Evolutionary conservation across 768 basidiomycete species (phyloP), one percentile per base, ranked within the genome.

Genomic region (Tubosaeta sp.): DNA sequence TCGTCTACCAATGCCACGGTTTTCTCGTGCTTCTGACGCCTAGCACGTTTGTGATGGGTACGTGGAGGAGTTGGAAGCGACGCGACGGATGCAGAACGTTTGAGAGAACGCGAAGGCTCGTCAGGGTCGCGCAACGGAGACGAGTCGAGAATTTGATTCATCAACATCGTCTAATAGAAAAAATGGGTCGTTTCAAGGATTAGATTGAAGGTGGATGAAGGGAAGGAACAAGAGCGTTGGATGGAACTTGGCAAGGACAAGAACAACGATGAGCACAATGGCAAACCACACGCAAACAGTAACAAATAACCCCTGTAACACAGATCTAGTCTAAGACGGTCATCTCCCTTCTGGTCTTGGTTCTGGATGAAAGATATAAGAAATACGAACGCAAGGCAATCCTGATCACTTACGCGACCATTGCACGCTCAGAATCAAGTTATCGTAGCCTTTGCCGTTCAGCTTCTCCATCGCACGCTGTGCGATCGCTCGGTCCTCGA

Each of bases 381-480:
- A 8, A 25, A 14, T 32, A 38, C 37, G 22, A 16, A 38, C 34
- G 7, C 9, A 26, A 33, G 27, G 27, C 27, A 31, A 26, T 12
- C 4, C 10, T 52, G 35, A 22, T 29, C 25, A 78, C 80, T 74
- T 63, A 82, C 80, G 80, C 43, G 81, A 83, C 83, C 84, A 85
- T 59, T 80, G 77, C 45, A 83, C 77, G 55, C 74, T 82, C 59
- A 86, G 65, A 58, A 97, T 97, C 54, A 97, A 73, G 66, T 91
- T 95, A 69, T 95, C 92, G 63, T 95, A 97, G 19, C 92, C 94
- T 62, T 82, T 81, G 25, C 95, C 95, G 63, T 97, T 79, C 59
- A 94, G 84, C 71, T 93, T 95, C 63, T 90, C 84, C 75, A 97
- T 86, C 39, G 97, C 97, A 65, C 76, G 80, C 71, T 95, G 90